These are phyloP conservation scores for Penicillium sp. DNA, from an alignment of 2,329 filamentous ascomycete species.

Conservation along the genomic window DNA sequence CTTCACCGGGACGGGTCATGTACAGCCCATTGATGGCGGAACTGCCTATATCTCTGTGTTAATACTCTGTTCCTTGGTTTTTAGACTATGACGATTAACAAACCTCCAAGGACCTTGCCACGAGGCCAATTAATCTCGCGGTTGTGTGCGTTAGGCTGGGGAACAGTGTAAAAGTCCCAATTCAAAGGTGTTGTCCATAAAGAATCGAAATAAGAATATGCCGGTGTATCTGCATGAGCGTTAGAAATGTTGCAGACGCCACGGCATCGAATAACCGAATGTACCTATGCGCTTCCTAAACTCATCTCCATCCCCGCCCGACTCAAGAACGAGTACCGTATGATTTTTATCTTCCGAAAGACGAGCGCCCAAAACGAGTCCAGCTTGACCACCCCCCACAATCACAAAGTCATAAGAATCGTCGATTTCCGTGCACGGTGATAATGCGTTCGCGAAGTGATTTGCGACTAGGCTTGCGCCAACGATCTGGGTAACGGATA, in stretches of 20 bases:
- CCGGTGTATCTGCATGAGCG: slow-evolving; percentile 30
- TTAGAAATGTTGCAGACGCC: neutral
- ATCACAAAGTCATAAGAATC: slow-evolving; percentile 42
- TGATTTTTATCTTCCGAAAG: slow-evolving; percentile 46
- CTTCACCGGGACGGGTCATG: slow-evolving; percentile 34
- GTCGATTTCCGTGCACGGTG: slow-evolving; percentile 26
- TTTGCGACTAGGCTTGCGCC: neutral
- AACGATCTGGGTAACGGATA: neutral
- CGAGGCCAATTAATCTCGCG: slow-evolving; percentile 36
- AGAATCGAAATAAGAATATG: slow-evolving; percentile 35
- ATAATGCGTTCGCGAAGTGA: slow-evolving; percentile 20
- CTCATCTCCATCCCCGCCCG: slow-evolving; percentile 33
- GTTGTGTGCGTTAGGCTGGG: slow-evolving; percentile 29
- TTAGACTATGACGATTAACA: neutral
- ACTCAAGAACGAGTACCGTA: slow-evolving; percentile 35
- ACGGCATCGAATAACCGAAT: neutral
- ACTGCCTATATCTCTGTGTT: slow-evolving; percentile 23
- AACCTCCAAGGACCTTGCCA: slow-evolving; percentile 36
- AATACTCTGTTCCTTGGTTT: neutral
- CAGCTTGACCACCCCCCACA: slow-evolving; percentile 56
- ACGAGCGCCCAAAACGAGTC: slow-evolving; percentile 45
- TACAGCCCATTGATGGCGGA: slow-evolving; percentile 39
- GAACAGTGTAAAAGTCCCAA: slow-evolving; percentile 32
- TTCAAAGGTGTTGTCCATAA: slow-evolving; percentile 37
- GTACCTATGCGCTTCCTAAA: slow-evolving; percentile 35